These are phyloP conservation scores for Acer saccharum DNA, from an alignment of 345 rosid genomes.

Conservation along the genomic window DNA sequence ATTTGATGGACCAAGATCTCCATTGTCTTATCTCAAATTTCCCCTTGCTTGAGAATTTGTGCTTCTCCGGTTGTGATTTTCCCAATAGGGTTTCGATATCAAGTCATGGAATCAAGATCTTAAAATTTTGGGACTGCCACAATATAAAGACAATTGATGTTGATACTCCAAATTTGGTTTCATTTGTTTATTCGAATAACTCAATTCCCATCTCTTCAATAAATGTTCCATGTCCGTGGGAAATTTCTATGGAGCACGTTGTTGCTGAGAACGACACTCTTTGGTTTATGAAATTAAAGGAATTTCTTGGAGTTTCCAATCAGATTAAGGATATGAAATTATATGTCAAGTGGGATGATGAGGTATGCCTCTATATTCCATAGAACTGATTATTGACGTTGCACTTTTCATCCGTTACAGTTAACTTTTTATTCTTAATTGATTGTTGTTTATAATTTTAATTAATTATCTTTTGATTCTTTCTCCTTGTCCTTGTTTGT, in stretches of 20 bases:
- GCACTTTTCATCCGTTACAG: too few relatives aligned
- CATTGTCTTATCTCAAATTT: neutral
- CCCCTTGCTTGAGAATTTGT: neutral
- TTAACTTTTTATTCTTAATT: too few relatives aligned
- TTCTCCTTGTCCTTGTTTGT: too few relatives aligned
- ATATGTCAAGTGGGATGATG: too few relatives aligned
- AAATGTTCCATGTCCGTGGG: conserved; percentile 4
- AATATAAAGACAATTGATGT: neutral
- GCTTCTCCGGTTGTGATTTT: neutral
- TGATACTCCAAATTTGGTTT: conserved; percentile 11
- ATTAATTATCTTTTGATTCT: too few relatives aligned
- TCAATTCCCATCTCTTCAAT: neutral
- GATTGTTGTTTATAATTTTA: too few relatives aligned
- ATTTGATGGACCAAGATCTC: neutral
- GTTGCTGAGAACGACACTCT: neutral
- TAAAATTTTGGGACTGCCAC: neutral
- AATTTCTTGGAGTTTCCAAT: neutral
- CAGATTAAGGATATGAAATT: too few relatives aligned
- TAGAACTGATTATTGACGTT: too few relatives aligned
- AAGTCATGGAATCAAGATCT: neutral
- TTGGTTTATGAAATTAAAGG: neutral
- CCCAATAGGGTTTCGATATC: neutral
- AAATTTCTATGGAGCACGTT: neutral
- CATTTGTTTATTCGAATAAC: neutral
- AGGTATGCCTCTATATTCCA: too few relatives aligned